phyloP scores from a whole-genome alignment of 176 grass and related monocot species.

The Thalia dealbata region DNA sequence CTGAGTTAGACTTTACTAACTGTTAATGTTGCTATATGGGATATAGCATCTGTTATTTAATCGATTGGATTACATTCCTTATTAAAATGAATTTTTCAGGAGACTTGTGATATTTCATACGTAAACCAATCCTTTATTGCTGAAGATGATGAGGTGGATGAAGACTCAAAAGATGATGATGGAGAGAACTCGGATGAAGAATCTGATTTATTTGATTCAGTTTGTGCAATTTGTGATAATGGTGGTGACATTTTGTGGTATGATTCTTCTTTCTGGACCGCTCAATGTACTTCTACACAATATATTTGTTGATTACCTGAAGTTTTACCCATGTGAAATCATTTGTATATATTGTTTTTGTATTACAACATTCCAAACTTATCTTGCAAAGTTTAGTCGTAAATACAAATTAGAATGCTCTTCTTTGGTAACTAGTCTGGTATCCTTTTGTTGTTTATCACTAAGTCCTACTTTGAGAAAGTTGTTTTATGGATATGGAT shows the following conservation, averaged over 20 bases:
- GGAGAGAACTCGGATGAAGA: constrained; percentile 2
- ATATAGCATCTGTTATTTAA: background rate
- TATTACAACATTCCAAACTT: too few relatives aligned
- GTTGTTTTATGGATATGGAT: background rate
- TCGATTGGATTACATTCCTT: background rate
- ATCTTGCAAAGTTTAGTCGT: too few relatives aligned
- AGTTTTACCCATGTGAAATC: too few relatives aligned
- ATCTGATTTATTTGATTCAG: constrained; percentile 19
- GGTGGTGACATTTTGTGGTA: constrained; percentile 56
- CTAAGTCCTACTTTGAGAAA: background rate
- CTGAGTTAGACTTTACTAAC: too few relatives aligned
- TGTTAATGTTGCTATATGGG: too few relatives aligned
- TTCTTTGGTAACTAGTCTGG: too few relatives aligned
- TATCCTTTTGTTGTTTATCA: too few relatives aligned
- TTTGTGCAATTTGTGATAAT: constrained; percentile 61
- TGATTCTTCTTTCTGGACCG: constrained; percentile 1
- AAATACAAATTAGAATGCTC: too few relatives aligned
- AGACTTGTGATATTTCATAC: background rate
- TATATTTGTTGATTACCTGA: background rate
- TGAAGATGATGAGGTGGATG: constrained; percentile 28
- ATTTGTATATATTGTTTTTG: too few relatives aligned
- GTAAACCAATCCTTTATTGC: constrained; percentile 10
- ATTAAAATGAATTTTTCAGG: background rate
- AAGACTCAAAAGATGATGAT: background rate
- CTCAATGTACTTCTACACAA: background rate